Conservation (phyloP, 1,139 yeast genomes). For the Candida anutae region DNA sequence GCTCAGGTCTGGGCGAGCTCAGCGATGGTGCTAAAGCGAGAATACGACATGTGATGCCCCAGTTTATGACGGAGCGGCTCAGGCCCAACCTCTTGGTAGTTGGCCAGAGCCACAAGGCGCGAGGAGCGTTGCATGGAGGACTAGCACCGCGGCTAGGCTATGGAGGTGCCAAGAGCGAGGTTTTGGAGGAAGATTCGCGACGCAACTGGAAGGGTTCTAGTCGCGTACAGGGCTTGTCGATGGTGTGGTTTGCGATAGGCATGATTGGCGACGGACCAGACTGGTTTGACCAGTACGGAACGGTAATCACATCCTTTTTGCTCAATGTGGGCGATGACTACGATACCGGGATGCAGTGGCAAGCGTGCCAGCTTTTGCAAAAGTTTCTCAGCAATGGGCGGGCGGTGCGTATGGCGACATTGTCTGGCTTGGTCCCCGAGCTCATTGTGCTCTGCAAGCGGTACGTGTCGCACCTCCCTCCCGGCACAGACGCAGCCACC, state of each 20-base stretch:
- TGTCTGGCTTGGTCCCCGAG: constrained; percentile 38
- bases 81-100: constrained; percentile 4
- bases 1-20: constrained; percentile 7
- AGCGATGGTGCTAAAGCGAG: neutral
- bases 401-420: too few species aligned
- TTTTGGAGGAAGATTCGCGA: constrained; percentile 17
- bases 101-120: constrained; percentile 1
- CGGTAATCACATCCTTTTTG: constrained; percentile 39
- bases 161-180: constrained; percentile 12
- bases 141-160: constrained; percentile 23
- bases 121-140: constrained; percentile 10
- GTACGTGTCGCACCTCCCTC: constrained; percentile 39
- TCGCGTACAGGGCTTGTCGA: constrained; percentile 16
- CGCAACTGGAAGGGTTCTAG: constrained; percentile 25
- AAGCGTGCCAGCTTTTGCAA: constrained; percentile 32
- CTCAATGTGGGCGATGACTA: constrained; percentile 46
- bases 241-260: constrained; percentile 23
- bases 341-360: constrained; percentile 34
- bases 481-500: constrained; percentile 25
- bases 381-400: too few species aligned
- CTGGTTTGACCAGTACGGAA: constrained; percentile 26
- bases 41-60: neutral
- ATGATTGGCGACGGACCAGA: constrained; percentile 8
- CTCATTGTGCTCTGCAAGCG: constrained; percentile 33
- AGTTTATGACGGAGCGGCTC: constrained; percentile 3